phyloP scores from a whole-genome alignment of 1,139 yeast species.

The Pichia sorboxylosa region DNA sequence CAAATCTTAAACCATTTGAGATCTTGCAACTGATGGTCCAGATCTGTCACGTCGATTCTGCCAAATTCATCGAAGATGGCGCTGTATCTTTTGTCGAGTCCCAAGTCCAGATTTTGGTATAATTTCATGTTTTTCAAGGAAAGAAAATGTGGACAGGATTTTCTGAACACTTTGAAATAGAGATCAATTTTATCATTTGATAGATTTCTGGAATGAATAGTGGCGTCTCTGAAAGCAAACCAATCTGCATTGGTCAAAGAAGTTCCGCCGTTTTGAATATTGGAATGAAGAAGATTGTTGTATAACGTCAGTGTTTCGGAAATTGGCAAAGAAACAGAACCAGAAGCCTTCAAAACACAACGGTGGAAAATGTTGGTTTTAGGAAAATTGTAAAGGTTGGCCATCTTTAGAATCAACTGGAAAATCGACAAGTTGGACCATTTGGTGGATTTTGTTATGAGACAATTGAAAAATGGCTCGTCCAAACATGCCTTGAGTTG shows the following conservation, averaged over 20 bases:
- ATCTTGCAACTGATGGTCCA: slow-evolving; percentile 24
- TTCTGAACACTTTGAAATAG: slow-evolving; percentile 46
- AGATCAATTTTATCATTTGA: slow-evolving; percentile 33
- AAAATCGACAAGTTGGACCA: slow-evolving; percentile 63
- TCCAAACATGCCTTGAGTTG: slow-evolving; percentile 48
- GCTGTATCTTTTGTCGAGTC: slow-evolving; percentile 27
- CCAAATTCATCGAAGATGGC: slow-evolving; percentile 26
- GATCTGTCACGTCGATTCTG: slow-evolving; percentile 25
- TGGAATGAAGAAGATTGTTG: slow-evolving; percentile 40
- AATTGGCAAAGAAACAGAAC: slow-evolving; percentile 43
- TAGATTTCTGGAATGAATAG: slow-evolving; percentile 34
- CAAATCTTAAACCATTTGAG: slow-evolving; percentile 20
- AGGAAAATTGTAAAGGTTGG: slow-evolving; percentile 44
- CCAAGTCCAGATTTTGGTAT: slow-evolving; percentile 29
- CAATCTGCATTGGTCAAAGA: slow-evolving; percentile 77
- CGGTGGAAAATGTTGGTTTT: slow-evolving; percentile 67
- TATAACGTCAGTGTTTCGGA: slow-evolving; percentile 48
- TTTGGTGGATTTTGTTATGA: slow-evolving; percentile 50
- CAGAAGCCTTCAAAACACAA: slow-evolving; percentile 64
- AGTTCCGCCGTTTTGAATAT: slow-evolving; percentile 40
- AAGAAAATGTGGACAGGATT: slow-evolving; percentile 36
- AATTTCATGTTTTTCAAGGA: slow-evolving; percentile 30
- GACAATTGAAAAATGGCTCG: slow-evolving; percentile 71
- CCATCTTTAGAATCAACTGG: slow-evolving; percentile 52
- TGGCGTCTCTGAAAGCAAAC: slow-evolving; percentile 76